A percentile compares a stretch with the other conserved stretches of the same genome.
These are phyloP conservation scores for Hippophae gyantsensis DNA, from an alignment of 306 rosid species.

Conservation along the genomic window DNA sequence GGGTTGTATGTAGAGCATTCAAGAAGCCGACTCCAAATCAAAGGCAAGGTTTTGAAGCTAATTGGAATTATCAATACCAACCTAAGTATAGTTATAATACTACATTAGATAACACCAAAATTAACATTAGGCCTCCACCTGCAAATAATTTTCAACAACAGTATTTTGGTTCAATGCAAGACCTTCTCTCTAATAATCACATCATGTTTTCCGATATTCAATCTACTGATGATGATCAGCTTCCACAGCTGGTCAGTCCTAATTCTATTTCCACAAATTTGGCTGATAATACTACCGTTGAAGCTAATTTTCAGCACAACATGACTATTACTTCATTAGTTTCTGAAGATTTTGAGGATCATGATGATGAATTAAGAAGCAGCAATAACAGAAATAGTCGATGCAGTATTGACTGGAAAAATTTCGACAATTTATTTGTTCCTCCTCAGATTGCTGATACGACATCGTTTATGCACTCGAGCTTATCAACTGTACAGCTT, in stretches of 20 bases:
- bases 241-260: conserved; percentile 28
- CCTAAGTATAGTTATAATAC: conserved; percentile 19
- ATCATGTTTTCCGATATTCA: conserved; percentile 2
- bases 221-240: background rate
- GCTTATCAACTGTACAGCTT: too few species aligned
- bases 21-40: conserved; percentile 68
- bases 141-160: too few species aligned
- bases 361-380: conserved; percentile 29
- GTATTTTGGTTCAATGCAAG: conserved; percentile 3
- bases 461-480: conserved; percentile 24
- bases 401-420: conserved; percentile 45
- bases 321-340: conserved; percentile 12
- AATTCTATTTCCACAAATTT: conserved; percentile 24
- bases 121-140: conserved; percentile 22
- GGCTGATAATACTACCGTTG: conserved; percentile 8
- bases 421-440: conserved; percentile 45
- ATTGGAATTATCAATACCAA: conserved; percentile 28
- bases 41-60: conserved; percentile 48
- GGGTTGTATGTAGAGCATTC: conserved; percentile 92
- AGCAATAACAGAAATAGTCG: conserved; percentile 18
- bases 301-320: conserved; percentile 16
- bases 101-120: conserved; percentile 35
- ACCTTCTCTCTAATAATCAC: conserved; percentile 2
- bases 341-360: conserved; percentile 17
- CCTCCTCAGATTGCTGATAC: conserved; percentile 24